These are phyloP conservation scores for Termitomyces sp. DNA, from an alignment of 768 basidiomycete species.

Conservation along the genomic window DNA sequence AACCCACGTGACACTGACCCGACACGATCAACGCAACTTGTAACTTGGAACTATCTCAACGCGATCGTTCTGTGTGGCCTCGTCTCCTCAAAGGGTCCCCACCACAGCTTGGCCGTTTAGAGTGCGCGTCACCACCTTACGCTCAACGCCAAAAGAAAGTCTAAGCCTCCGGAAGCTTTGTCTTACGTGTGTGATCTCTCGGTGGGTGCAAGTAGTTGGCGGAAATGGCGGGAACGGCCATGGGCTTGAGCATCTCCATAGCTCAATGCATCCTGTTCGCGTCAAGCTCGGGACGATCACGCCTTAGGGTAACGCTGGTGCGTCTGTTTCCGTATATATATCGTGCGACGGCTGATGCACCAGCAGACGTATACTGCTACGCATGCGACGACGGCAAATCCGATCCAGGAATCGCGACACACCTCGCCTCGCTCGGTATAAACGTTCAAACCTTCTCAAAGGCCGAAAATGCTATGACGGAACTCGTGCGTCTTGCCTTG, in stretches of 20 bases:
- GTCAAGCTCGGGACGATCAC: too few relatives aligned
- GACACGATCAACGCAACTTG: too few relatives aligned
- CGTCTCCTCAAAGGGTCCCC: too few relatives aligned
- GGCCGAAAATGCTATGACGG: slow-evolving; percentile 96
- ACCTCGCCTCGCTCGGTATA: slow-evolving; percentile 75
- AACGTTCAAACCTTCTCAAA: slow-evolving; percentile 77
- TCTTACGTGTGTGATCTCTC: slow-evolving; percentile 78
- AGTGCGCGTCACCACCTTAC: too few relatives aligned
- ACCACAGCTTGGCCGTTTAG: too few relatives aligned
- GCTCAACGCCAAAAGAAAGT: too few relatives aligned
- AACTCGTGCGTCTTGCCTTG: slow-evolving; percentile 53
- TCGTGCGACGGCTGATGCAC: background rate
- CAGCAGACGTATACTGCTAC: slow-evolving; percentile 70
- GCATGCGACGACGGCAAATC: too few relatives aligned
- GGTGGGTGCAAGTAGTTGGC: slow-evolving; percentile 83
- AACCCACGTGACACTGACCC: too few relatives aligned
- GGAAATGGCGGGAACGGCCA: slow-evolving; percentile 86
- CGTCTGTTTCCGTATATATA: background rate
- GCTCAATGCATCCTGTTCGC: slow-evolving; percentile 70
- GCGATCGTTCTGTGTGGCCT: too few relatives aligned
- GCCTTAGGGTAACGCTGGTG: too few relatives aligned
- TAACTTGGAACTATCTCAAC: too few relatives aligned
- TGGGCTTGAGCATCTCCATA: slow-evolving; percentile 71
- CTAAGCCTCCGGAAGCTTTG: slow-evolving; percentile 51
- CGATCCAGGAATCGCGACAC: too few relatives aligned